Evolutionary conservation across 805 yeast species (phyloP), one percentile per base, ranked within the genome.

Genomic region (Wickerhamiella hasegawae): DNA sequence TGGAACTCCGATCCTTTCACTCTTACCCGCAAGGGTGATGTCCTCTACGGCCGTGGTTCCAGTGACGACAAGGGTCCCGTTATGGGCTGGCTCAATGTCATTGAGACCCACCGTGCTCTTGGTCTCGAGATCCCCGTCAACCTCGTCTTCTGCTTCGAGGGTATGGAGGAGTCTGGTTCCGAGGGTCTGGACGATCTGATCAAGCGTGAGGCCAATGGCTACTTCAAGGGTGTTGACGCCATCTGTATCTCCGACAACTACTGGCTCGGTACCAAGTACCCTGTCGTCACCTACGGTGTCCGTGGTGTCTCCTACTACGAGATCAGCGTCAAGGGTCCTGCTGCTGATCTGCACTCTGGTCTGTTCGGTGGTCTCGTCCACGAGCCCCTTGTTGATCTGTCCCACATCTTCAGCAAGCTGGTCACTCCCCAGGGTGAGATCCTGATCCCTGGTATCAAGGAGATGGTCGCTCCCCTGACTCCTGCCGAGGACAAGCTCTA

Each of bases 51-150:
- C 33, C 74, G 99, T 59, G 99, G 99, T 30, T 65, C 94, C 16
- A 80, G 96, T 28, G 99, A 90, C 55, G 99, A 90, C 56, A 90
- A 93, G 59, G 99, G 98, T 22, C 99, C 99, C 25, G 92, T 90
- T 31, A 66, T 85, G 48, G 96, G 94, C 36, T 90, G 99, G 99
- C 69, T 90, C 55, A 87, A 90, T 55, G 77, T 76, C 28, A 66
- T 90, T 29, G 79, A 85, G 61, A 96, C 98, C 12, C 96, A 90
- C 61, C 74, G 68, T 38, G 79, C 74, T 46, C 69, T 82, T 38
- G 84, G 82, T 16, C 52, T 81, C 51, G 95, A 85, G 44, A 67
- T 90, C 39, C 99, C 99, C 15, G 96, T 90, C 43, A 90, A 90
- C 62, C 60, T 90, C 48, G 70, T 84, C 33, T 77, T 80, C 55